phyloP scores from a whole-genome alignment of 2,329 filamentous ascomycete genomes.

The Thielaviopsis cerberus region DNA sequence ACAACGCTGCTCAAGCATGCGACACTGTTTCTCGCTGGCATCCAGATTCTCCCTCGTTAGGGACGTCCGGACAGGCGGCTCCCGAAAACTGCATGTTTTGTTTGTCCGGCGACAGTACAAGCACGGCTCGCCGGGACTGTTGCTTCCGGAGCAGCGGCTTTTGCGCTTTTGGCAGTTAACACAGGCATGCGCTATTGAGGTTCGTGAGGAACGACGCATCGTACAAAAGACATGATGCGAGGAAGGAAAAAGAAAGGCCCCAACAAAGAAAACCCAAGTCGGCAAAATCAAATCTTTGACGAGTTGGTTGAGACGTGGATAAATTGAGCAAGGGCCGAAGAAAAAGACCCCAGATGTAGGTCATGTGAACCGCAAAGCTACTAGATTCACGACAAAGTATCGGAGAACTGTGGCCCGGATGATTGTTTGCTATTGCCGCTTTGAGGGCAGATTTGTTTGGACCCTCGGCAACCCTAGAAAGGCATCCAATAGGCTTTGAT shows the following conservation, averaged over 20 bases:
- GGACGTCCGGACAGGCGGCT: constrained; percentile 19
- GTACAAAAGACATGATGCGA: not conserved
- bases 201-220: constrained; percentile 14
- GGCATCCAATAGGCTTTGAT: too few relatives aligned
- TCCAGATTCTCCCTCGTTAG: constrained; percentile 21
- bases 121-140: constrained; percentile 14
- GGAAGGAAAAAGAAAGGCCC: not conserved
- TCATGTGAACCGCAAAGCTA: not conserved
- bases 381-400: not conserved
- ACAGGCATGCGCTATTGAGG: constrained; percentile 9
- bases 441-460: too few relatives aligned
- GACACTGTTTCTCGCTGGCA: constrained; percentile 15
- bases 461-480: too few relatives aligned
- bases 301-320: not conserved
- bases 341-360: not conserved
- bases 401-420: not conserved
- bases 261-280: not conserved
- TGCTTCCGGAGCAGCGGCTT: constrained; percentile 12
- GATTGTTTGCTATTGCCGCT: not conserved
- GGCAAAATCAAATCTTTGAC: not conserved
- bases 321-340: not conserved
- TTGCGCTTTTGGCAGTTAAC: constrained; percentile 15
- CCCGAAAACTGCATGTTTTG: constrained; percentile 19
- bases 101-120: constrained; percentile 17
- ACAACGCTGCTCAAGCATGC: constrained; percentile 4